A percentile compares a stretch with the other conserved stretches of the same genome.
Evolutionary conservation across 257 asterid species (phyloP).

Genomic region (Nicotiana otophora): DNA sequence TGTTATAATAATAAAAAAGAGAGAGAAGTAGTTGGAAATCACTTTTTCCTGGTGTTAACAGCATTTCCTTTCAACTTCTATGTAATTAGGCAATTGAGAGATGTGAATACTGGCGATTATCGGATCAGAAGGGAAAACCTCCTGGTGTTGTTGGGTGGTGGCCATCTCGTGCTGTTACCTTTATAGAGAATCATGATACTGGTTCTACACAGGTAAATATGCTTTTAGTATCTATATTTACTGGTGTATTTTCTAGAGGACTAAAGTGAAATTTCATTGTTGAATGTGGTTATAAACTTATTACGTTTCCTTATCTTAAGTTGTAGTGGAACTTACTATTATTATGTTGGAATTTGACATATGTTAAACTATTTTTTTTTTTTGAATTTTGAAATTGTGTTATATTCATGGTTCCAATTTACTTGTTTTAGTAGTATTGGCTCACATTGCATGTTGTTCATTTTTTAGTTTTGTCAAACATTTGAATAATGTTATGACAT

Average conservation of each 20-base stretch:
- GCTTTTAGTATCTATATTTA: not conserved
- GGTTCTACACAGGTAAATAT: slow-evolving; percentile 90
- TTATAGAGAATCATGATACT: slow-evolving; percentile 98
- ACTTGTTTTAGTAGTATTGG: too few relatives aligned
- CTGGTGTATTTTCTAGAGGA: not conserved
- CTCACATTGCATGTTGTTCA: too few relatives aligned
- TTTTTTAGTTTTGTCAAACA: too few relatives aligned
- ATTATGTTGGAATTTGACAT: too few relatives aligned
- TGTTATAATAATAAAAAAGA: too few relatives aligned
- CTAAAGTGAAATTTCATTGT: not conserved
- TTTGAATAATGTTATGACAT: too few relatives aligned
- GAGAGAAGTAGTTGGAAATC: not conserved
- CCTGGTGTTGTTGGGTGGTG: slow-evolving; percentile 99
- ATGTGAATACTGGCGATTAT: slow-evolving; percentile 93
- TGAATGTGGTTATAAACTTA: too few relatives aligned
- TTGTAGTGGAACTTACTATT: too few relatives aligned
- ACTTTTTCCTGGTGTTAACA: not conserved
- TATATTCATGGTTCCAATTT: too few relatives aligned
- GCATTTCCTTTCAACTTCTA: slow-evolving; percentile 10
- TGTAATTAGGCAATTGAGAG: slow-evolving; percentile 60
- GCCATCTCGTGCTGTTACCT: slow-evolving; percentile 98
- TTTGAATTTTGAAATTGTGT: too few relatives aligned
- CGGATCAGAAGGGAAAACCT: slow-evolving; percentile 85
- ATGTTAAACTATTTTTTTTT: too few relatives aligned
- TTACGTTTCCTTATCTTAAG: too few relatives aligned